These are phyloP conservation scores for Bipolaris oryzae DNA, from an alignment of 2,329 filamentous ascomycete species.

Conservation along the genomic window DNA sequence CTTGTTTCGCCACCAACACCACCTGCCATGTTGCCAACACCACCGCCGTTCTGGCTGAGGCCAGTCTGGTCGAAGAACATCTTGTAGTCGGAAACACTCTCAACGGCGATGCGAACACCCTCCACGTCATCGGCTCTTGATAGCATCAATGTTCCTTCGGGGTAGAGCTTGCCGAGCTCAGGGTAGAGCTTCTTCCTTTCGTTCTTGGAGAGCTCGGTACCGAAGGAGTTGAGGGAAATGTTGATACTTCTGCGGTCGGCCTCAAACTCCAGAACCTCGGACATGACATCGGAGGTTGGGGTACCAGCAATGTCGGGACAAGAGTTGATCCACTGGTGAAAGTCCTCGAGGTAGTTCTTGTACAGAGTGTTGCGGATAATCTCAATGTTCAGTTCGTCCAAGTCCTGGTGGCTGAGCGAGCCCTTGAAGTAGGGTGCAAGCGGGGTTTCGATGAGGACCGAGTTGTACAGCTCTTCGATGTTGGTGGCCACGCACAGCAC, in stretches of 20 bases:
- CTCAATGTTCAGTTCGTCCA: constrained; percentile 99
- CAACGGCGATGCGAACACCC: constrained; percentile 89
- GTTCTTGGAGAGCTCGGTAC: constrained; percentile 90
- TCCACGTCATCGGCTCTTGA: constrained; percentile 94
- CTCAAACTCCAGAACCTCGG: constrained; percentile 94
- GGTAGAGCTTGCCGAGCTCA: constrained; percentile 86
- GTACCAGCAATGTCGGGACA: constrained; percentile 85
- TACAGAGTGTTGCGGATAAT: constrained; percentile 98
- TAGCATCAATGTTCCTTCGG: constrained; percentile 93
- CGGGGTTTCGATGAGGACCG: constrained; percentile 94
- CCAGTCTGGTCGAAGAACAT: constrained; percentile 93
- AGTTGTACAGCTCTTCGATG: constrained; percentile 98
- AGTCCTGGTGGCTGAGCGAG: constrained; percentile 90
- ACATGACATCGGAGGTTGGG: constrained; percentile 93
- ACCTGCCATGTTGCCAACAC: constrained; percentile 83
- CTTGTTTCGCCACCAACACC: constrained; percentile 80
- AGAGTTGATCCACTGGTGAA: constrained; percentile 91
- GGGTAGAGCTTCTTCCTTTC: constrained; percentile 98
- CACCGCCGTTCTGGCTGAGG: constrained; percentile 73
- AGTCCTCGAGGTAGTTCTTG: constrained; percentile 99
- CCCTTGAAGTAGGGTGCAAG: constrained; percentile 97
- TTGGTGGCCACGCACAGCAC: constrained; percentile 97
- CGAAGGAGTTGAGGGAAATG: constrained; percentile 98
- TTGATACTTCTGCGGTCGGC: constrained; percentile 97
- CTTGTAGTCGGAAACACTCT: constrained; percentile 93